Conservation (phyloP, 257 asterid genomes). For the Oldenlandia corymbosa region DNA sequence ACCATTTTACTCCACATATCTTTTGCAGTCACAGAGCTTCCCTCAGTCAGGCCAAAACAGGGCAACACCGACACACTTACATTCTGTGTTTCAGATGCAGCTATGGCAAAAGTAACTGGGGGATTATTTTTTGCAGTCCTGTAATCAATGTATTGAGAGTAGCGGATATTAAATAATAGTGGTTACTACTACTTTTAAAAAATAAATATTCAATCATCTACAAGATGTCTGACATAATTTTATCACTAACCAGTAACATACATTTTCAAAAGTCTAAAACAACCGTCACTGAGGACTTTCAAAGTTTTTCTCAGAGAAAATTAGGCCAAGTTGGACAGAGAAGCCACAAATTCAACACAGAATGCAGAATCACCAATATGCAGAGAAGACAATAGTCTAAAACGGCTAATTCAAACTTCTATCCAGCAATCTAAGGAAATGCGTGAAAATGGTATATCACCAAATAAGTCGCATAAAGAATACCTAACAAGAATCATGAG, state of each 20-base stretch:
- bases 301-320: no score
- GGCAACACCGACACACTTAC: conserved; percentile 92
- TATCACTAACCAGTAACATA: not conserved
- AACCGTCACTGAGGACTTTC: no score
- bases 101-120: conserved; percentile 89
- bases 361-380: no score
- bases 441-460: not conserved
- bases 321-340: not conserved
- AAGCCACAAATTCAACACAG: not conserved
- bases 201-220: not conserved
- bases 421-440: not conserved
- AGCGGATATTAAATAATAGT: conserved; percentile 1
- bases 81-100: conserved; percentile 97
- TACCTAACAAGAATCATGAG: no score
- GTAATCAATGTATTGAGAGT: conserved; percentile 28
- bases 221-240: not conserved
- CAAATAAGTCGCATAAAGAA: not conserved
- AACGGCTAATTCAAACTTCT: not conserved
- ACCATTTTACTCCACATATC: conserved; percentile 93
- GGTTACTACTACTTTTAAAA: not conserved
- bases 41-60: conserved; percentile 82
- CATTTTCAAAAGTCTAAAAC: not conserved
- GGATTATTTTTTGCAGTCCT: conserved; percentile 90
- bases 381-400: no score
- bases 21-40: conserved; percentile 77